Percentiles rank a stretch among this genome's conserved stretches.
Conservation (phyloP, 805 yeast genomes). For the Starmera caribaea region DNA sequence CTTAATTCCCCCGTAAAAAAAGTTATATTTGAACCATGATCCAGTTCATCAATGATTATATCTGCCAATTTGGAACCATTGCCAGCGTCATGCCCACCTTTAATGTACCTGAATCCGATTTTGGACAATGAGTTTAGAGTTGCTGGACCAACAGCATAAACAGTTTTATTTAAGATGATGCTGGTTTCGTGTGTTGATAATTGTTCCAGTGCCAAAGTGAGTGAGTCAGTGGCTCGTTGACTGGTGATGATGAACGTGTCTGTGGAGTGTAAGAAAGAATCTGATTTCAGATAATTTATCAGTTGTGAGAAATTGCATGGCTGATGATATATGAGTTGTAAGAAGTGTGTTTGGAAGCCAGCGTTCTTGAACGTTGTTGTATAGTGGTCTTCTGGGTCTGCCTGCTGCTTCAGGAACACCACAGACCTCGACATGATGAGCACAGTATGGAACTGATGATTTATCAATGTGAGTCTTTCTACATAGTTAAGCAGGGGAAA, state of each 20-base stretch:
- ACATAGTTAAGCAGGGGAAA: too few relatives aligned
- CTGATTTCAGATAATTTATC: slow-evolving; percentile 31
- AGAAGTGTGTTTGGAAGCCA: slow-evolving; percentile 40
- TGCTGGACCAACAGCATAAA: slow-evolving; percentile 90
- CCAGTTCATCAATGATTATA: slow-evolving; percentile 32
- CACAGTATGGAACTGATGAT: too few relatives aligned
- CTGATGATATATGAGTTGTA: slow-evolving; percentile 67
- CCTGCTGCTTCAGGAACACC: slow-evolving; percentile 60
- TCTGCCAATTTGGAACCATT: slow-evolving; percentile 68
- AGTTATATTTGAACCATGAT: slow-evolving; percentile 30
- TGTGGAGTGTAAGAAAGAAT: slow-evolving; percentile 28
- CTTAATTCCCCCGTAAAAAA: slow-evolving; percentile 85
- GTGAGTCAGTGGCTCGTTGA: slow-evolving; percentile 83
- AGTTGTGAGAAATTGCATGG: slow-evolving; percentile 40
- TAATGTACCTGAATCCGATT: slow-evolving; percentile 57
- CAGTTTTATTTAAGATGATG: slow-evolving; percentile 36
- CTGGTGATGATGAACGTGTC: slow-evolving; percentile 71
- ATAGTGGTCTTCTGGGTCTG: slow-evolving; percentile 63
- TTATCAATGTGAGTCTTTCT: too few relatives aligned
- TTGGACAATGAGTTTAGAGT: slow-evolving; percentile 49
- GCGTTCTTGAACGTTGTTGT: slow-evolving; percentile 28
- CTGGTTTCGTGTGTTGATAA: slow-evolving; percentile 11
- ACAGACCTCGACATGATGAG: slow-evolving; percentile 20
- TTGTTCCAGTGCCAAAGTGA: slow-evolving; percentile 33
- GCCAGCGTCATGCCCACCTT: slow-evolving; percentile 74